These are phyloP conservation scores for Colletotrichum lini DNA, from an alignment of 2,329 filamentous ascomycete genomes.

Conservation along the genomic window DNA sequence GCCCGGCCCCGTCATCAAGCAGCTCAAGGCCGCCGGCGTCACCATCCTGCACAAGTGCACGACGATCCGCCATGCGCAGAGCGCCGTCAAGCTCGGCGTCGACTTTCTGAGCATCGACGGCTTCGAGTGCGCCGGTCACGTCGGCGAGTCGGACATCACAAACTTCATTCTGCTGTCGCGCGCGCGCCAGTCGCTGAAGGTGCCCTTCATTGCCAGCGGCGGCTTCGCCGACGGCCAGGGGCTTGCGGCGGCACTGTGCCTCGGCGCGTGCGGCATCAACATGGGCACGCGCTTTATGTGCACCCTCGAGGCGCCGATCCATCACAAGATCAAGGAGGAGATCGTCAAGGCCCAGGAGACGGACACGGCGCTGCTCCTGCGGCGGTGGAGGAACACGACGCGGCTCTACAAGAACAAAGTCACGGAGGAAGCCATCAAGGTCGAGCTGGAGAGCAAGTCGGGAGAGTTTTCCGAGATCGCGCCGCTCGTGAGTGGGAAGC, in stretches of 20 bases:
- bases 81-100: slow-evolving; percentile 92
- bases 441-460: slow-evolving; percentile 85
- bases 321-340: slow-evolving; percentile 91
- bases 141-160: slow-evolving; percentile 89
- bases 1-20: slow-evolving; percentile 89
- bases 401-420: slow-evolving; percentile 94
- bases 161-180: slow-evolving; percentile 90
- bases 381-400: slow-evolving; percentile 94
- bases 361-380: slow-evolving; percentile 89
- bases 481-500: slow-evolving; percentile 88
- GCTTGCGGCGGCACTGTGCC: slow-evolving; percentile 87
- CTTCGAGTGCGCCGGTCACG: slow-evolving; percentile 95
- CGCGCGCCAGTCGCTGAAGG: slow-evolving; percentile 84
- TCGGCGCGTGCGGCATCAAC: slow-evolving; percentile 95
- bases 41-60: slow-evolving; percentile 98
- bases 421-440: slow-evolving; percentile 81
- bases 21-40: slow-evolving; percentile 84
- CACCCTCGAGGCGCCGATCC: slow-evolving; percentile 92
- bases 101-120: slow-evolving; percentile 98
- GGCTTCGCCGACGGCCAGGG: slow-evolving; percentile 97
- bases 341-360: slow-evolving; percentile 92
- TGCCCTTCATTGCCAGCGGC: slow-evolving; percentile 96
- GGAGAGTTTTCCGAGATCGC: slow-evolving; percentile 93
- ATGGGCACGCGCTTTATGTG: slow-evolving; percentile 99
- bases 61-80: slow-evolving; percentile 92